Evolutionary conservation across 2,329 filamentous ascomycete genomes (phyloP).

Genomic region (Aspergillus luchuensis): DNA sequence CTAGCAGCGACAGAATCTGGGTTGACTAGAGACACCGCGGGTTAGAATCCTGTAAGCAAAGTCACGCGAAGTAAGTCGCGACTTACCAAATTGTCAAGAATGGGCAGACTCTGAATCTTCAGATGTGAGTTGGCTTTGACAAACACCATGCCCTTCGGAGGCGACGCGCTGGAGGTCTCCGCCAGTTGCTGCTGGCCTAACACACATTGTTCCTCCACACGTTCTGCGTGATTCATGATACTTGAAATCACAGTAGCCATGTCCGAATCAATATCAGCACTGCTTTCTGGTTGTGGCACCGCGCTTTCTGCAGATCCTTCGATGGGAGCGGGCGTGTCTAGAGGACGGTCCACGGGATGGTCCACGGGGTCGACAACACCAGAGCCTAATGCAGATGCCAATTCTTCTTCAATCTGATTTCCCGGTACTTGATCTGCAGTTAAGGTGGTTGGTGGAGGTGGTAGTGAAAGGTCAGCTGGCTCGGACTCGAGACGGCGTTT

Average conservation of each 20-base stretch:
- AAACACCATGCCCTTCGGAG: slow-evolving; percentile 40
- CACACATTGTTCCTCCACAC: slow-evolving; percentile 43
- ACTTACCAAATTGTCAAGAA: slow-evolving; percentile 62
- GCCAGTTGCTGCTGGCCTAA: slow-evolving; percentile 38
- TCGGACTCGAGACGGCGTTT: slow-evolving; percentile 42
- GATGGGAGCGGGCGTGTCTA: slow-evolving; percentile 26
- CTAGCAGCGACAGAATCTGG: slow-evolving; percentile 60
- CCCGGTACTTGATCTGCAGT: slow-evolving; percentile 30
- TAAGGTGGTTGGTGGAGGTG: slow-evolving; percentile 16
- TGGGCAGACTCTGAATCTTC: slow-evolving; percentile 62
- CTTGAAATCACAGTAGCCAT: slow-evolving; percentile 45
- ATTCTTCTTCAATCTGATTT: slow-evolving; percentile 40
- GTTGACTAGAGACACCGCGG: slow-evolving; percentile 49
- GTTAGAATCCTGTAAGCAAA: background rate
- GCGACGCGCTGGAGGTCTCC: slow-evolving; percentile 31
- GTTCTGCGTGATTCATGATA: slow-evolving; percentile 48
- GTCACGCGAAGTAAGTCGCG: background rate
- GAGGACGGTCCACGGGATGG: slow-evolving; percentile 11
- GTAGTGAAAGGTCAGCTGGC: slow-evolving; percentile 25
- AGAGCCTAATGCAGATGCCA: slow-evolving; percentile 38
- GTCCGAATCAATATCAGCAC: slow-evolving; percentile 34
- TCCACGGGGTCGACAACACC: slow-evolving; percentile 32
- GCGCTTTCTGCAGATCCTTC: slow-evolving; percentile 22
- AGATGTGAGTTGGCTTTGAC: slow-evolving; percentile 50
- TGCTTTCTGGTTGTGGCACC: slow-evolving; percentile 22